Base-by-base conservation (phyloP, 495 filamentous ascomycete species). In the Lasiosphaeris hirsuta region DNA sequence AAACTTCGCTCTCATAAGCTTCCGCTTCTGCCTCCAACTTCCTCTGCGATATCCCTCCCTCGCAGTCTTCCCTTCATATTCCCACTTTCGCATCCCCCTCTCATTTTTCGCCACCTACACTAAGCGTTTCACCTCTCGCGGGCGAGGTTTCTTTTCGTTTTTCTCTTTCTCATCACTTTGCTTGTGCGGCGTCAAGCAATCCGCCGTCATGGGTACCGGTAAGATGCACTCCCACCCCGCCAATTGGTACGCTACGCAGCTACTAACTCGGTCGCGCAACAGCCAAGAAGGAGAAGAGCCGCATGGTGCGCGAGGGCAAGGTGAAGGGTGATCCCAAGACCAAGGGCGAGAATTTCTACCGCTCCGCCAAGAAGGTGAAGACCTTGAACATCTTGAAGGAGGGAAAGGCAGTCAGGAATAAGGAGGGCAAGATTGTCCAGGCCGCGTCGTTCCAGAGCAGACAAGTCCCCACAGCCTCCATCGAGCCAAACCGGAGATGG, bases 401-500 rank as follows among this genome's bases (percentile, higher is more conserved):
- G 63, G 90, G 67, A 17, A 88, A 86, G 60, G 79, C 90, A 3
- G 81, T 81, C 55, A 84, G 87, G 49, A 91, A 96, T 67, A 86
- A 86, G 41, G 68, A 75, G 11, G 94, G 93, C 44, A 77, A 78
- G 63, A 69, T 97, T 69, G 86, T 88, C 38, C 78, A 90, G 72
- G 86, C 93, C 61, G 94, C 94, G 41, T 81, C 87, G 6, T 97
- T 84, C 76, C 94, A 90, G 83, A 66, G 80, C 76, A 61, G 88
- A 88, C 60, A 81, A 14, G 42, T 83, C 17, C 92, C 94, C n/a
- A 80, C 79, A 57, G 94, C 91, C 59, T 81, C 91, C 41, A 87
- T 97, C 61, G 94, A 98, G 70, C 94, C 94, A 40, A 93, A 97
- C 74, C 81, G 94, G 60, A 91, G 92, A 75, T 83, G 81, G 81